A percentile compares a stretch with the other conserved stretches of the same genome.
Conservation (phyloP, 495 filamentous ascomycete species). For the Penicillium antarcticum region DNA sequence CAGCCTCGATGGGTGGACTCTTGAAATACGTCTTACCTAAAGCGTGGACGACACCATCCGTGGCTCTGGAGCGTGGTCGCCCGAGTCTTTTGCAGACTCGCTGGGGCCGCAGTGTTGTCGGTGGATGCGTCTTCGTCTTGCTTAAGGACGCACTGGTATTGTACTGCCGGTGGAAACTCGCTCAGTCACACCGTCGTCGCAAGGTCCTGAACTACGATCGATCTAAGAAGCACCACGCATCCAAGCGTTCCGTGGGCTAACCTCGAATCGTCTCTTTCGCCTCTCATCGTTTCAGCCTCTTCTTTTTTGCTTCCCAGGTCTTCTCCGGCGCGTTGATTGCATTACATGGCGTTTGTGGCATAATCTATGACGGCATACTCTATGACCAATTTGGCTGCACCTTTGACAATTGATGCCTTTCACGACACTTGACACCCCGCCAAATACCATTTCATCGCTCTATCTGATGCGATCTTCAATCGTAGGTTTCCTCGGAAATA, state of each 20-base stretch:
- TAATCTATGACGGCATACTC: conserved; percentile 6
- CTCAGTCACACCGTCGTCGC: conserved; percentile 62
- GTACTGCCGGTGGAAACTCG: conserved; percentile 71
- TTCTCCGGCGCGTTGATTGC: conserved; percentile 16
- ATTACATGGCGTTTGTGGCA: conserved; percentile 22
- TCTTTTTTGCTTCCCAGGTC: not conserved
- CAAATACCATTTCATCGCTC: not conserved
- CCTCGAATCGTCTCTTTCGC: not conserved
- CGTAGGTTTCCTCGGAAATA: not conserved
- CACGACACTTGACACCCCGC: conserved; percentile 14
- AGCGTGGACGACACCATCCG: conserved; percentile 55
- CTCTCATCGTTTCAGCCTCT: not conserved
- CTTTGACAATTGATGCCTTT: conserved; percentile 19
- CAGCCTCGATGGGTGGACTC: conserved; percentile 64
- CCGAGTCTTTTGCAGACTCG: conserved; percentile 66
- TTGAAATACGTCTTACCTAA: conserved; percentile 59
- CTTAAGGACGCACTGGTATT: conserved; percentile 71
- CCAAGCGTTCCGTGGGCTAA: conserved; percentile 15
- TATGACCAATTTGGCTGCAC: conserved; percentile 6
- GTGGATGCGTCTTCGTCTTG: conserved; percentile 76
- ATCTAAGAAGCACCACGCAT: conserved; percentile 30
- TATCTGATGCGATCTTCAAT: not conserved
- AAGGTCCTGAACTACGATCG: conserved; percentile 64
- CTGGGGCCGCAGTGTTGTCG: conserved; percentile 77
- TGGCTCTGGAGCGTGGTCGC: conserved; percentile 32